Evolutionary conservation across 179 eudicot species (phyloP).

Genomic region (Gypsophila paniculata): DNA sequence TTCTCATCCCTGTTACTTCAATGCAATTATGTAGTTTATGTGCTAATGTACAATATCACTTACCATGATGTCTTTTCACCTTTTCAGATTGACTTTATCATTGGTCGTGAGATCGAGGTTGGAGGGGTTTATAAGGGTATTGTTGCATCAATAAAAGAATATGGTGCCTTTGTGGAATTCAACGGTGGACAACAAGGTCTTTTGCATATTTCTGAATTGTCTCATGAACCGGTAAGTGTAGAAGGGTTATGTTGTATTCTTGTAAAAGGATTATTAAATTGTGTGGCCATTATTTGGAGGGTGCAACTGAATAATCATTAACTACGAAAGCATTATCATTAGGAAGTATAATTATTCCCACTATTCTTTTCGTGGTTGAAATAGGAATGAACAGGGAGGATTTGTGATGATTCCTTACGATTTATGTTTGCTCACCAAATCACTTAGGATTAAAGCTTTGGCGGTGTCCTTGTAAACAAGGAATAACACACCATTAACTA

Average conservation of each 20-base stretch:
- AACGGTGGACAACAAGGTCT: constrained; percentile 97
- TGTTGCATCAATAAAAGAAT: constrained; percentile 74
- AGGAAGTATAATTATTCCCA: neutral
- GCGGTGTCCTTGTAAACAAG: neutral
- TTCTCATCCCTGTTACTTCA: neutral
- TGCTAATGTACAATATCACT: neutral
- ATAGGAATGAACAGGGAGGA: neutral
- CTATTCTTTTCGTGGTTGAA: neutral
- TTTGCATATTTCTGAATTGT: constrained; percentile 78
- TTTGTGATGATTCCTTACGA: neutral
- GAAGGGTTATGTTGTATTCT: neutral
- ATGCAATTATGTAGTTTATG: neutral
- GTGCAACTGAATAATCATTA: neutral
- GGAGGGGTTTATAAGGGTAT: constrained; percentile 83
- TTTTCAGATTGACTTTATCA: constrained; percentile 56
- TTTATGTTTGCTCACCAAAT: neutral
- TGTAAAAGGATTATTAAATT: neutral
- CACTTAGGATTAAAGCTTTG: neutral
- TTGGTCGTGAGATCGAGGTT: constrained; percentile 91
- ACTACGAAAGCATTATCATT: too few relatives aligned
- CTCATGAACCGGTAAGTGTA: constrained; percentile 68
- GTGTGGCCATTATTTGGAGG: neutral
- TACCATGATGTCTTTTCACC: constrained; percentile 17
- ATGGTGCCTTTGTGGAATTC: constrained; percentile 98
- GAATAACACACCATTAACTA: neutral